Conservation (phyloP, 768 basidiomycete genomes). For the button mushroom (Agaricus bisporus) region DNA sequence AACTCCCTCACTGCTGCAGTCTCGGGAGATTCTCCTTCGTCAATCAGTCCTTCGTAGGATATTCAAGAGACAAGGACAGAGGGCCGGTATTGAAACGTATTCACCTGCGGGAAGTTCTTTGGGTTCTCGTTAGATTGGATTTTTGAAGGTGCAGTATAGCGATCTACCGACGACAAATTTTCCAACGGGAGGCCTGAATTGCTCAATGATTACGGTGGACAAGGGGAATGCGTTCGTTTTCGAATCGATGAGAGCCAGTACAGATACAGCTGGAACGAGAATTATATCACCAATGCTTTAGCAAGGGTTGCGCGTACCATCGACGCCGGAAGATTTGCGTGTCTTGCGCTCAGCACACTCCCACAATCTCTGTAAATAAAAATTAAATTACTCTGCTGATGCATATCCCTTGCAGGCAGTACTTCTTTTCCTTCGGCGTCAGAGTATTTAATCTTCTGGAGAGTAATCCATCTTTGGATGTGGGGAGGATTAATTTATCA, state of each 20-base stretch:
- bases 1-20: slow-evolving; percentile 83
- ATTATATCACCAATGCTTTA: neutral
- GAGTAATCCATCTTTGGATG: slow-evolving; percentile 66
- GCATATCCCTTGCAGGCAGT: neutral
- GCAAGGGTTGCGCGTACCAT: slow-evolving; percentile 45
- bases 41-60: slow-evolving; percentile 59
- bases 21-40: slow-evolving; percentile 78
- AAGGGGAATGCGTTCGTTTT: slow-evolving; percentile 63
- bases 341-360: slow-evolving; percentile 85
- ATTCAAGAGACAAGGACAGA: neutral
- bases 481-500: neutral
- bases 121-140: neutral
- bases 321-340: slow-evolving; percentile 68
- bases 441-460: slow-evolving; percentile 75
- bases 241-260: slow-evolving; percentile 76
- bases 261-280: slow-evolving; percentile 61
- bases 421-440: slow-evolving; percentile 79
- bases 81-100: neutral
- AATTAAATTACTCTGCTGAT: neutral
- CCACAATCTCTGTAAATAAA: slow-evolving; percentile 62
- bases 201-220: slow-evolving; percentile 84
- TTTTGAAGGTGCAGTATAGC: neutral
- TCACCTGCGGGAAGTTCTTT: slow-evolving; percentile 34
- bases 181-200: slow-evolving; percentile 85
- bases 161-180: slow-evolving; percentile 63